Conservation (phyloP, 129 eudicot genomes). For the Pulicaria dysenterica region DNA sequence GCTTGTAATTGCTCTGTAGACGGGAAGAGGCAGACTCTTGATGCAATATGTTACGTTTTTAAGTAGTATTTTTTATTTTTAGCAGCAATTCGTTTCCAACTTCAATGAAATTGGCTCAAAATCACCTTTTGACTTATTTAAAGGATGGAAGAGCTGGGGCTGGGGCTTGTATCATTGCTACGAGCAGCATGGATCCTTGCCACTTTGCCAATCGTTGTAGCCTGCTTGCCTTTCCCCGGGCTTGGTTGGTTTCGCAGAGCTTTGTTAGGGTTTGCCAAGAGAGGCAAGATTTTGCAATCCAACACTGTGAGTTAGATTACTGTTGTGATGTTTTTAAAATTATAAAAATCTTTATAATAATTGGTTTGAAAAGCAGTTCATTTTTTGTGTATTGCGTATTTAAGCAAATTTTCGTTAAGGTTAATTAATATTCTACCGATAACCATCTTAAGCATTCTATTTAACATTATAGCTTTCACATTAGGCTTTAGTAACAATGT, state of each 20-base stretch:
- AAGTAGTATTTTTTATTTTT: neutral
- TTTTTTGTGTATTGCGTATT: conserved; percentile 4
- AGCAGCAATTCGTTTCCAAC: neutral
- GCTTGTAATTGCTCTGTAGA: conserved; percentile 29
- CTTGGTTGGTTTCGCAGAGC: conserved; percentile 32
- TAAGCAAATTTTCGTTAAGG: neutral
- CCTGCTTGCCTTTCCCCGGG: conserved; percentile 47
- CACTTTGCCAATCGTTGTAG: conserved; percentile 59
- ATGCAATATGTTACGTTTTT: conserved; percentile 5
- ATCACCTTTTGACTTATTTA: neutral
- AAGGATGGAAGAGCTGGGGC: conserved; percentile 36
- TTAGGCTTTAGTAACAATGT: too few species aligned
- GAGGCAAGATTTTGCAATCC: conserved; percentile 71
- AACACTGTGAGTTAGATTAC: conserved; percentile 24
- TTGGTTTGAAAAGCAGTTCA: neutral
- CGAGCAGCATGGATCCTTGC: conserved; percentile 58
- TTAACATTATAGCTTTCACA: neutral
- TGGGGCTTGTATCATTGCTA: conserved; percentile 44
- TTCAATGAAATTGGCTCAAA: conserved; percentile 1
- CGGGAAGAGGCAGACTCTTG: neutral
- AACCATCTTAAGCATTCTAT: conserved; percentile 1
- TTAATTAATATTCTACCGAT: neutral
- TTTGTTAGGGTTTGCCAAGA: conserved; percentile 41
- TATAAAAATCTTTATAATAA: conserved; percentile 3
- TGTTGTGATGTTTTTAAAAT: neutral